These are phyloP conservation scores for Mycena albidolilacea DNA, from an alignment of 768 basidiomycete species.

Conservation along the genomic window DNA sequence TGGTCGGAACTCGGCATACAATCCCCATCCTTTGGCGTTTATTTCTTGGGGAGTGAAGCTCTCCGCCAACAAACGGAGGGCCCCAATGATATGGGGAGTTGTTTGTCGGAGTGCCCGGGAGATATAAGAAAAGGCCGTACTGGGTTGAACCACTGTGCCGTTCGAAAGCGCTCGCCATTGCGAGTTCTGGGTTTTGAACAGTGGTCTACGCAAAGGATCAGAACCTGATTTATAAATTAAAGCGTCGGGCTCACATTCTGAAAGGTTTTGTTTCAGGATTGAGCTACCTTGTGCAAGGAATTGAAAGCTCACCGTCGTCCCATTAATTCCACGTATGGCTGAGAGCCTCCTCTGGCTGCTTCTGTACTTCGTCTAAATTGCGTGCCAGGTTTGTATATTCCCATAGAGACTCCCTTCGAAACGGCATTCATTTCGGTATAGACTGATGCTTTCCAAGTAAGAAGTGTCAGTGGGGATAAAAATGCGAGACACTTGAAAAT, in stretches of 20 bases:
- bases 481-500: neutral
- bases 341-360: conserved; percentile 69
- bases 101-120: conserved; percentile 85
- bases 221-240: conserved; percentile 14
- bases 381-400: conserved; percentile 74
- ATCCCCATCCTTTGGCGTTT: conserved; percentile 76
- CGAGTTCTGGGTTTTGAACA: conserved; percentile 77
- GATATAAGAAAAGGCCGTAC: conserved; percentile 88
- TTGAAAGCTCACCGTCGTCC: conserved; percentile 68
- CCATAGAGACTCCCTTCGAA: conserved; percentile 87
- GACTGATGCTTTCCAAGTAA: conserved; percentile 74
- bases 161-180: conserved; percentile 90
- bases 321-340: conserved; percentile 91
- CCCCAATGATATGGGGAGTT: conserved; percentile 82
- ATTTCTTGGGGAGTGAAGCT: conserved; percentile 73
- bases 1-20: conserved; percentile 93
- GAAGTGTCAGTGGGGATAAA: conserved; percentile 10
- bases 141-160: conserved; percentile 78
- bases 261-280: neutral
- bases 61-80: conserved; percentile 76
- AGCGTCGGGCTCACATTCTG: conserved; percentile 57
- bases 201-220: conserved; percentile 66
- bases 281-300: neutral
- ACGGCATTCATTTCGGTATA: conserved; percentile 96
- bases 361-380: conserved; percentile 64